Percentiles rank a stretch among this genome's conserved stretches.
Evolutionary conservation across 2,329 filamentous ascomycete genomes (phyloP).

Genomic region (Aspergillus udagawae): DNA sequence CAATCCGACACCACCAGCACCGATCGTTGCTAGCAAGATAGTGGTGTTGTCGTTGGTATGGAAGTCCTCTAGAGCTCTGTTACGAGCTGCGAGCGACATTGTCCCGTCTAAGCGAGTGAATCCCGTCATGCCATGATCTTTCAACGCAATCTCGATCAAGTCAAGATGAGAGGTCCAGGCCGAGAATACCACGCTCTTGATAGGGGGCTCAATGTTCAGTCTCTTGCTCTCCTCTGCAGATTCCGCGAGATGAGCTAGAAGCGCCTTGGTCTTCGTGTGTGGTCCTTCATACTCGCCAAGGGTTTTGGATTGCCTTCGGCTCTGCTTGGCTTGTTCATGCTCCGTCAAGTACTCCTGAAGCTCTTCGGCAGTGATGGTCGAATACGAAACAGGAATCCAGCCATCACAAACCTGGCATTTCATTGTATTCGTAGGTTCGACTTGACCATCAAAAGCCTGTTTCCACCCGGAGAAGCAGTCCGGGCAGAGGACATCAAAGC

Average conservation of each 20-base stretch:
- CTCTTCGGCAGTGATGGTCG: slow-evolving; percentile 62
- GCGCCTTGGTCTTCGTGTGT: slow-evolving; percentile 83
- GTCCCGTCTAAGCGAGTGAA: slow-evolving; percentile 84
- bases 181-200: slow-evolving; percentile 93
- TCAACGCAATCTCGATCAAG: slow-evolving; percentile 78
- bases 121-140: slow-evolving; percentile 49
- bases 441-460: slow-evolving; percentile 46
- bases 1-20: slow-evolving; percentile 83
- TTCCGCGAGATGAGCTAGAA: slow-evolving; percentile 69
- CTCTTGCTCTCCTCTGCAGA: slow-evolving; percentile 55
- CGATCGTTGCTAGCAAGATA: slow-evolving; percentile 87
- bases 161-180: slow-evolving; percentile 95
- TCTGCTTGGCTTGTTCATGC: slow-evolving; percentile 53
- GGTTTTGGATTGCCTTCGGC: slow-evolving; percentile 55
- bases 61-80: slow-evolving; percentile 72
- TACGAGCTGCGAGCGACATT: slow-evolving; percentile 73
- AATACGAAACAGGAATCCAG: slow-evolving; percentile 60
- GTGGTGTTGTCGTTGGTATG: slow-evolving; percentile 66
- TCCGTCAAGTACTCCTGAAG: slow-evolving; percentile 49
- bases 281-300: slow-evolving; percentile 73
- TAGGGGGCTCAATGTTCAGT: slow-evolving; percentile 62
- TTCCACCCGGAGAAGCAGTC: slow-evolving; percentile 64
- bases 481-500: slow-evolving; percentile 79
- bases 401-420: slow-evolving; percentile 66
- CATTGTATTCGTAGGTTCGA: slow-evolving; percentile 42